Evolutionary conservation across 495 filamentous ascomycete genomes (phyloP).

Genomic region (Hypoxylon intermedium): DNA sequence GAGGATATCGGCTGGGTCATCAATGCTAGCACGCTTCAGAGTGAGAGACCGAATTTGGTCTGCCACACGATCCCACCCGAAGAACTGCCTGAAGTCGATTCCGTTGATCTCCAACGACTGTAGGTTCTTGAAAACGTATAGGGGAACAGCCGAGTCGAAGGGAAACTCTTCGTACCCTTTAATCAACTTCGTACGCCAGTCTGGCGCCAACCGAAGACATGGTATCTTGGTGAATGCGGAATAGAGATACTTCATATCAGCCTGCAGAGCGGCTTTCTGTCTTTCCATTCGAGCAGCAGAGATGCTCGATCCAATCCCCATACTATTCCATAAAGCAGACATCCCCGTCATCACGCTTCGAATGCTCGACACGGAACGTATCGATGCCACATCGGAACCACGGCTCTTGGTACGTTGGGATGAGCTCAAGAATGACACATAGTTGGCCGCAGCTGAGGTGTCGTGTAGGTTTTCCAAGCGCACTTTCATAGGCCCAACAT

Average conservation of each 20-base stretch:
- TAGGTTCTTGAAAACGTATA: slow-evolving; percentile 95
- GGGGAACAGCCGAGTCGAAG: slow-evolving; percentile 95
- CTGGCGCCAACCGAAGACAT: slow-evolving; percentile 83
- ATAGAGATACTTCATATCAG: slow-evolving; percentile 93
- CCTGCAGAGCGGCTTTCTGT: slow-evolving; percentile 81
- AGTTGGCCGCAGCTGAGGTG: slow-evolving; percentile 82
- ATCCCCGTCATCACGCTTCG: slow-evolving; percentile 97
- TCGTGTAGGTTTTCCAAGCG: slow-evolving; percentile 93
- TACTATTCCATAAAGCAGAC: slow-evolving; percentile 87
- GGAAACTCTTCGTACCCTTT: slow-evolving; percentile 96
- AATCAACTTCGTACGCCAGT: slow-evolving; percentile 87
- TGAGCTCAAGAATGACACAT: slow-evolving; percentile 93
- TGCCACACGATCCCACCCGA: slow-evolving; percentile 91
- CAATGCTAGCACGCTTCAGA: slow-evolving; percentile 84
- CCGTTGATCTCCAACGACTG: slow-evolving; percentile 92
- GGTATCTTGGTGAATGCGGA: slow-evolving; percentile 99
- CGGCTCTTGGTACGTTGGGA: slow-evolving; percentile 75
- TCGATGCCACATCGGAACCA: slow-evolving; percentile 83
- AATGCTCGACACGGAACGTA: slow-evolving; percentile 94
- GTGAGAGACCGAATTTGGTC: slow-evolving; percentile 89
- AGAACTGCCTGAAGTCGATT: slow-evolving; percentile 95
- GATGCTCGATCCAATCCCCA: slow-evolving; percentile 78
- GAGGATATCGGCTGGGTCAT: slow-evolving; percentile 88
- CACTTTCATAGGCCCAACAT: slow-evolving; percentile 94
- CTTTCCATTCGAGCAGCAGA: slow-evolving; percentile 80